Evolutionary conservation across 176 grass and related monocot species (phyloP), one percentile per base, ranked within the genome.

Genomic region (Bolboschoenus planiculmis): DNA sequence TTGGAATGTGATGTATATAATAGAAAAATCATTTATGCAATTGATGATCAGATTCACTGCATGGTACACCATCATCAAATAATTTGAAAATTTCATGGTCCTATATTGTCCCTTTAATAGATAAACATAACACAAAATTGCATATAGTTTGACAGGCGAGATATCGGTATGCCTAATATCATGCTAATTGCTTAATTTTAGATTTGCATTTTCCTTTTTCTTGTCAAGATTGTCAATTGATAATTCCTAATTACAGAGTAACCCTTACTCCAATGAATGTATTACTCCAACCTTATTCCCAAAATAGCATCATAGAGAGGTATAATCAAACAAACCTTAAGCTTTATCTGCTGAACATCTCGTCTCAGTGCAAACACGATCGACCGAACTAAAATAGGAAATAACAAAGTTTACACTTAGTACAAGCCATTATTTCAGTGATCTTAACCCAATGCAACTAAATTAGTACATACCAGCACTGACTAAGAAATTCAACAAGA

Each of bases 401-500:
- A 46, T 50, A 90, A 68, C 14, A 68, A 57, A 63, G 33, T 43
- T n/a, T 81, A 85, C 15, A 37, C 86, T 82, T 1, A 79, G 67
- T 57, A 7, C 40, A 61, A 46, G 44, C 33, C 34, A 61, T 63
- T 20, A 77, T 50, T 10, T 56, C 58, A 20, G 46, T 55, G 36
- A 84, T 27, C 11, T 46, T 13, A 29, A 20, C 51, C 24, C 30
- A 72, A 51, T 50, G 47, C 48, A 72, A 3, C 51, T 63, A 75
- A n/a, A 82, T 29, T n/a, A 65, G 60, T 1, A 31, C 34, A 48
- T 94, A 95, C 95, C 88, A 67, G 82, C 95, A 84, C 79, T 98
- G 58, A 95, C 87, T 48, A 93, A 40, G 80, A 95, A 93, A 95
- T 99, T 99, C 81, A 95, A 85, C 54, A 95, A 86, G 56, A 93